Conservation (phyloP, 23 red algal species). For the Gracilariopsis chorda region DNA sequence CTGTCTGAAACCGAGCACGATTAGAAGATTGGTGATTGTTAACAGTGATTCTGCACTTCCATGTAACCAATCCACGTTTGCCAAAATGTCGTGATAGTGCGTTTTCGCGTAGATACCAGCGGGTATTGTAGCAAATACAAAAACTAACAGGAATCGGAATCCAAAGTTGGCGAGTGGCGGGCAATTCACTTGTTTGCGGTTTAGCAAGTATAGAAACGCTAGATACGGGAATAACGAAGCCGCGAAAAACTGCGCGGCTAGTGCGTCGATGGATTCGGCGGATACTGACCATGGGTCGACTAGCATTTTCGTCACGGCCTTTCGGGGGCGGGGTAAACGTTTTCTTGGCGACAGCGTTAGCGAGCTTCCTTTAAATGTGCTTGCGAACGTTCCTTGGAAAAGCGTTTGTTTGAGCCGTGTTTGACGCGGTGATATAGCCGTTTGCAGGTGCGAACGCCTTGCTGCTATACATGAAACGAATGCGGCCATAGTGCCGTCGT, state of each 20-base stretch:
- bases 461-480: too few species aligned
- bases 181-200: neutral
- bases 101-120: slow-evolving; percentile 82
- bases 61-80: slow-evolving; percentile 95
- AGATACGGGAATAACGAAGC: slow-evolving; percentile 81
- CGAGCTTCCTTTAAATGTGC: too few species aligned
- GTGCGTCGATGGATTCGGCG: slow-evolving; percentile 32
- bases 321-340: too few species aligned
- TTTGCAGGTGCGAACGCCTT: too few species aligned
- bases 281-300: slow-evolving; percentile 82
- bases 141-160: slow-evolving; percentile 89
- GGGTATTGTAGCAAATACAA: slow-evolving; percentile 84
- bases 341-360: too few species aligned
- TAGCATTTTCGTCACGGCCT: slow-evolving; percentile 51
- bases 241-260: slow-evolving; percentile 72
- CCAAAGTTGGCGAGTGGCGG: slow-evolving; percentile 63
- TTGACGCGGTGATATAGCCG: too few species aligned
- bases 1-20: slow-evolving; percentile 71
- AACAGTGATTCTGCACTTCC: slow-evolving; percentile 87
- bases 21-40: slow-evolving; percentile 80
- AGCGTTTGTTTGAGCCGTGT: too few species aligned
- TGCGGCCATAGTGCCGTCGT: too few species aligned
- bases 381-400: too few species aligned
- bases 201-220: slow-evolving; percentile 70
- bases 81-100: slow-evolving; percentile 75